phyloP scores from a whole-genome alignment of 2,329 filamentous ascomycete species.

The Talaromyces sp. region DNA sequence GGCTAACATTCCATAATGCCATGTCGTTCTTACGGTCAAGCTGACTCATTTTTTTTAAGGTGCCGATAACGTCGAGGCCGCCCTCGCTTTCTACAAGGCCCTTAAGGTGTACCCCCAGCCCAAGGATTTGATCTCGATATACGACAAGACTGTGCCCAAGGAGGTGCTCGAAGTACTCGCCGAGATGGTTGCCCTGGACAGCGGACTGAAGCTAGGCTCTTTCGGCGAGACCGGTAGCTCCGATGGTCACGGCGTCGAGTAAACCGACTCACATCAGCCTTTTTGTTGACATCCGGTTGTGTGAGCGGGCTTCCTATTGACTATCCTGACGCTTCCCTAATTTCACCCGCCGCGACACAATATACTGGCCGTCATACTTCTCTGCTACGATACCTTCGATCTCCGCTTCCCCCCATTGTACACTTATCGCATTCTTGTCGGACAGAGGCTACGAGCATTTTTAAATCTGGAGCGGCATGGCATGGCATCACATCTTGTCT shows the following conservation, averaged over 20 bases:
- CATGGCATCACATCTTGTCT: slow-evolving; percentile 3
- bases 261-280: slow-evolving; percentile 13
- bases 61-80: slow-evolving; percentile 64
- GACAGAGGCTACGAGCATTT: slow-evolving; percentile 3
- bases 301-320: neutral
- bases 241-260: slow-evolving; percentile 35
- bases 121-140: slow-evolving; percentile 88
- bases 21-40: neutral
- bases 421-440: slow-evolving; percentile 10
- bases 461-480: slow-evolving; percentile 3
- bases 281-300: neutral
- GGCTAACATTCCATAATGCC: slow-evolving; percentile 27
- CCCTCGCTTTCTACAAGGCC: slow-evolving; percentile 95
- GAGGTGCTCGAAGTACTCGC: slow-evolving; percentile 93
- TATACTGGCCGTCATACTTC: neutral
- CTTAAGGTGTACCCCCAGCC: slow-evolving; percentile 97
- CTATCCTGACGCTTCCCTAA: neutral
- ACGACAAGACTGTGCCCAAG: slow-evolving; percentile 98
- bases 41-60: slow-evolving; percentile 28
- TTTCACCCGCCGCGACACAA: neutral
- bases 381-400: slow-evolving; percentile 3
- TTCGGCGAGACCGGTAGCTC: slow-evolving; percentile 28
- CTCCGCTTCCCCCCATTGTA: slow-evolving; percentile 12
- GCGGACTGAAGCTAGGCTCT: slow-evolving; percentile 60
- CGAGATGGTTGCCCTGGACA: slow-evolving; percentile 95